Percentiles rank a stretch among this genome's conserved stretches.
These are phyloP conservation scores for Vaccinium myrtillus DNA, from an alignment of 148 eudicot genomes.

Conservation along the genomic window DNA sequence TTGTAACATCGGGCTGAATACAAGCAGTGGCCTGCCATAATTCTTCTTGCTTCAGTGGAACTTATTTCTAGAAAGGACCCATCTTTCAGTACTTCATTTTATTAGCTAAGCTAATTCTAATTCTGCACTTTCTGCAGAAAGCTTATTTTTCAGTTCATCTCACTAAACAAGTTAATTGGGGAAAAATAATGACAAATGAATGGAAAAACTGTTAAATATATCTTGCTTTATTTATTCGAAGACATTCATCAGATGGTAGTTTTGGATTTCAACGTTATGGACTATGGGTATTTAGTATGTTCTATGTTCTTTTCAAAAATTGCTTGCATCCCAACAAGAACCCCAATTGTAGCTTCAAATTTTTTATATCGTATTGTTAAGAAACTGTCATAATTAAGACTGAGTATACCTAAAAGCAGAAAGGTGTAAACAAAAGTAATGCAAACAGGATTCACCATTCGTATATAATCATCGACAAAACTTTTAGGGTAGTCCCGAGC, in stretches of 20 bases:
- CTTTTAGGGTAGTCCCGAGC: slow-evolving; percentile 78
- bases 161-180: not conserved
- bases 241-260: not conserved
- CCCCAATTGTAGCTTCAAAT: not conserved
- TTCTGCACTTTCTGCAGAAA: not conserved
- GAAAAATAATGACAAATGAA: not conserved
- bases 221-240: not conserved
- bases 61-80: not conserved
- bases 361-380: not conserved
- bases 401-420: not conserved
- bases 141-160: not conserved
- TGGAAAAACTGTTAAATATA: not conserved
- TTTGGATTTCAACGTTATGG: not conserved
- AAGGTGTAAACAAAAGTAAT: not conserved
- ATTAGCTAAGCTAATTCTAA: not conserved
- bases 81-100: not conserved
- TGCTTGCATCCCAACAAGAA: not conserved
- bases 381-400: not conserved
- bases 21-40: not conserved
- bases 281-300: not conserved
- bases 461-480: slow-evolving; percentile 84
- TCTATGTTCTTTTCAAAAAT: not conserved
- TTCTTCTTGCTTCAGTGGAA: not conserved
- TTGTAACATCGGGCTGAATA: not conserved
- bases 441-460: slow-evolving; percentile 60